Base-by-base conservation (phyloP, 768 basidiomycete species). In the Cystofilobasidium bisporidii region DNA sequence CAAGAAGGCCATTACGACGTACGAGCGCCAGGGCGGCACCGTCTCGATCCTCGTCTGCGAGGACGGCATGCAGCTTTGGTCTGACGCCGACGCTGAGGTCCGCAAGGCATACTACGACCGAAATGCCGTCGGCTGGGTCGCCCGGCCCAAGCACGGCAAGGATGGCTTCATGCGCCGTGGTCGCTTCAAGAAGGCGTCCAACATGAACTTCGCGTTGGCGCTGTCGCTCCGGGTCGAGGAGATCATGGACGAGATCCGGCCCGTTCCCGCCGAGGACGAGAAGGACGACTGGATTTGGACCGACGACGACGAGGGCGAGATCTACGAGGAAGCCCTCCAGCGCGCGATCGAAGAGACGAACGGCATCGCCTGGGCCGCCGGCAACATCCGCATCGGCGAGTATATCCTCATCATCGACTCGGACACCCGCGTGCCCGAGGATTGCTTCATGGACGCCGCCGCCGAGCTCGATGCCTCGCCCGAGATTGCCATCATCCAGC, bases 161-260 rank as follows among this genome's bases (percentile, higher is more conserved):
- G 84, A 85, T 73, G 88, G 87, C 1, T 89, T 83, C 80, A 82
- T 86, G 69, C 87, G 89, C 58, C 87, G 87, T 36, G 90, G 89
- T 48, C 83, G 89, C 26, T 94, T 94, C 82, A 94, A 94, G 81
- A 94, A 94, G 78, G 90, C 90, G 0, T 86, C 85, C 20, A 94
- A 94, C 77, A 86, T 93, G 86, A 94, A 93, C 75, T 91, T 87
- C 72, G 89, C 83, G 0, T 80, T 82, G n/a, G 78, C 84, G 72
- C 80, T 90, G 8, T 86, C 85, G 6, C 79, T 89, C 33, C 82
- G 84, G 62, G 75, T 83, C 71, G 83, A 84, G 73, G 80, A 81
- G 67, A 75, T 80, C 57, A 78, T 82, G 72, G 77, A 77, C 56
- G 75, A 71, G 0, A 71, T 81, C 65, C 82, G 81, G 75, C 81